These are phyloP conservation scores for Podila verticillata DNA, from an alignment of 192 early-diverging fungal genomes.

Conservation along the genomic window DNA sequence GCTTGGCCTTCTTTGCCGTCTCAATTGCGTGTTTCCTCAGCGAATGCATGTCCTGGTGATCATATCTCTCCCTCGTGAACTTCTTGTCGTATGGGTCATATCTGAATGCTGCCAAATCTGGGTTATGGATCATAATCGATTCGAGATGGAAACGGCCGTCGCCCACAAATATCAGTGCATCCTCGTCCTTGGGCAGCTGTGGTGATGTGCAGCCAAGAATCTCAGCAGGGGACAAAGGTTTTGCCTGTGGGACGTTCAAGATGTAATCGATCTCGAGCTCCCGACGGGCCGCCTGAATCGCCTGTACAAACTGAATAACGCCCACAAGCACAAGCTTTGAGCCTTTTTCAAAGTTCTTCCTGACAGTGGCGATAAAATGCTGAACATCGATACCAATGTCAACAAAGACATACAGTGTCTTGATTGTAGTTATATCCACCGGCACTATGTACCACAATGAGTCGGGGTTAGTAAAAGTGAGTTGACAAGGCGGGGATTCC, in stretches of 20 bases:
- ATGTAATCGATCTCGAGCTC: conserved; percentile 72
- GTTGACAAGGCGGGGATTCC: too few species aligned
- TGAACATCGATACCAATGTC: conserved; percentile 95
- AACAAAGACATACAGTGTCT: conserved; percentile 98
- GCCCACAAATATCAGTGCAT: conserved; percentile 85
- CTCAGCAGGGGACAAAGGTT: conserved; percentile 95
- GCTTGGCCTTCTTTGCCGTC: conserved; percentile 74
- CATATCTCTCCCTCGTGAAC: conserved; percentile 93
- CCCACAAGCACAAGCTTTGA: conserved; percentile 85
- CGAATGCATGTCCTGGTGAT: conserved; percentile 92
- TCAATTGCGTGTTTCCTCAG: conserved; percentile 88
- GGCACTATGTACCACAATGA: conserved; percentile 68
- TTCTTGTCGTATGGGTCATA: conserved; percentile 96
- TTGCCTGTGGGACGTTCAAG: conserved; percentile 88
- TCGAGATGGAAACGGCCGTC: conserved; percentile 99
- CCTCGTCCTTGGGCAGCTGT: conserved; percentile 71
- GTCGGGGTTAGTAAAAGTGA: too few species aligned
- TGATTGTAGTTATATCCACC: conserved; percentile 92
- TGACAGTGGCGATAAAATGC: conserved; percentile 93
- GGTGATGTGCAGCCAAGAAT: conserved; percentile 97
- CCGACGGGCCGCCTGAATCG: conserved; percentile 78
- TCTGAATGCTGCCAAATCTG: conserved; percentile 86
- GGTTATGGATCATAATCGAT: conserved; percentile 99
- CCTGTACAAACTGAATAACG: conserved; percentile 94
- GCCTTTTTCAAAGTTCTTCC: conserved; percentile 84